A percentile compares a stretch with the other conserved stretches of the same genome.
Conservation (phyloP, 352 stramenopile species). For the Phytophthora megakarya region DNA sequence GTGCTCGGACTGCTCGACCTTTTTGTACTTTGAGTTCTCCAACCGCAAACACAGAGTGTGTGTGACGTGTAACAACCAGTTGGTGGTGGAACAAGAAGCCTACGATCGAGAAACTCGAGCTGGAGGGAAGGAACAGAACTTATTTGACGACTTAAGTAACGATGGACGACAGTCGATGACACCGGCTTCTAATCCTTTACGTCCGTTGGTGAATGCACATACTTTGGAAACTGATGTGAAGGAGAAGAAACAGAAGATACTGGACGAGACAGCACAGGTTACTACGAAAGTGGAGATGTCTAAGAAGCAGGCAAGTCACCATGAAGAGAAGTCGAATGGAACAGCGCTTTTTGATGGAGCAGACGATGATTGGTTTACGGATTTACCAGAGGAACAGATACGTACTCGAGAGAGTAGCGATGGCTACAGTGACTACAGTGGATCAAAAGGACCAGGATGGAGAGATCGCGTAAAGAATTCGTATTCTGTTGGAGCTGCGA, state of each 20-base stretch:
- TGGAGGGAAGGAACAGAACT: not conserved
- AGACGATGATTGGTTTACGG: slow-evolving; percentile 70
- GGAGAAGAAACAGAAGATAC: slow-evolving; percentile 20
- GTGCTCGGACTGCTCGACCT: slow-evolving; percentile 77
- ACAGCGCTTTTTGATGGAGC: slow-evolving; percentile 49
- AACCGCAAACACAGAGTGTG: slow-evolving; percentile 75
- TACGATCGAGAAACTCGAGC: slow-evolving; percentile 31
- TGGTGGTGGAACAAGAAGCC: slow-evolving; percentile 28
- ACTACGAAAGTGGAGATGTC: not conserved
- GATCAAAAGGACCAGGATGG: slow-evolving; percentile 30
- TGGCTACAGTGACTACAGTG: slow-evolving; percentile 14
- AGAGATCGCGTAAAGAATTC: slow-evolving; percentile 38
- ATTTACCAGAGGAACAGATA: slow-evolving; percentile 31
- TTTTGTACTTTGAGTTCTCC: slow-evolving; percentile 63
- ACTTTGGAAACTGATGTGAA: slow-evolving; percentile 23
- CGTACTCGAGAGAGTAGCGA: slow-evolving; percentile 17
- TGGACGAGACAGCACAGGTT: not conserved
- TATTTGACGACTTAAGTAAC: slow-evolving; percentile 26
- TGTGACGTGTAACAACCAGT: slow-evolving; percentile 40
- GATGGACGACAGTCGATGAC: slow-evolving; percentile 7
- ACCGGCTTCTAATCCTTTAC: slow-evolving; percentile 7
- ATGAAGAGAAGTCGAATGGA: slow-evolving; percentile 7
- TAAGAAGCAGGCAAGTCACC: not conserved
- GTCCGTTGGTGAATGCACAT: slow-evolving; percentile 8
- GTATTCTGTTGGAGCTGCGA: slow-evolving; percentile 27